Evolutionary conservation across 176 grass and related monocot genomes (phyloP).

Genomic region (Triticum urartu): DNA sequence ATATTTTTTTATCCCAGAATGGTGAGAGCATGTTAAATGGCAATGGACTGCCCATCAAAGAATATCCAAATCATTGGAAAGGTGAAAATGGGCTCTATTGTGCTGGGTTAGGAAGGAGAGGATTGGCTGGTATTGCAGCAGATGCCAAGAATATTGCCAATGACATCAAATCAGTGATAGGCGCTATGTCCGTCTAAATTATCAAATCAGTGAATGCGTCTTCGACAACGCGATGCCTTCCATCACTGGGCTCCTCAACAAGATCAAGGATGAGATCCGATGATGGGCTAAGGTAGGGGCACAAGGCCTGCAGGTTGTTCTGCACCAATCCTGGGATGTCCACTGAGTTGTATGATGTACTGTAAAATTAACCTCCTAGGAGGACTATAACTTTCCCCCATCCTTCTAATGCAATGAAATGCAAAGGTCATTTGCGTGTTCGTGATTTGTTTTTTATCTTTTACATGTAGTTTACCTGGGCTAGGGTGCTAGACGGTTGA

Average conservation of each 20-base stretch:
- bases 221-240: too few species aligned
- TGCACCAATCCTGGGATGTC: too few species aligned
- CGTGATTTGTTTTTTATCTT: not conserved
- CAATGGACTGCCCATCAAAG: not conserved
- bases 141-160: not conserved
- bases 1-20: not conserved
- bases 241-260: too few species aligned
- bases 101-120: not conserved
- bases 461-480: not conserved
- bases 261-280: too few species aligned
- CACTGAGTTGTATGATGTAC: too few species aligned
- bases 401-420: too few species aligned
- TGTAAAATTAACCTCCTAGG: too few species aligned
- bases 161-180: not conserved
- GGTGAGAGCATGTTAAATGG: not conserved
- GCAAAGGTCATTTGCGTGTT: too few species aligned
- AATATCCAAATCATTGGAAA: not conserved
- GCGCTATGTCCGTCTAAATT: not conserved
- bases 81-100: not conserved
- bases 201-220: too few species aligned
- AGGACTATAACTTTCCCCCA: too few species aligned
- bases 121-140: not conserved
- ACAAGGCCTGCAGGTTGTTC: too few species aligned
- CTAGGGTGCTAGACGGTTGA: not conserved
- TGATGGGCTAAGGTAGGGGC: too few species aligned